phyloP scores from a whole-genome alignment of 176 grass and related monocot species.

The Paspalum vaginatum region DNA sequence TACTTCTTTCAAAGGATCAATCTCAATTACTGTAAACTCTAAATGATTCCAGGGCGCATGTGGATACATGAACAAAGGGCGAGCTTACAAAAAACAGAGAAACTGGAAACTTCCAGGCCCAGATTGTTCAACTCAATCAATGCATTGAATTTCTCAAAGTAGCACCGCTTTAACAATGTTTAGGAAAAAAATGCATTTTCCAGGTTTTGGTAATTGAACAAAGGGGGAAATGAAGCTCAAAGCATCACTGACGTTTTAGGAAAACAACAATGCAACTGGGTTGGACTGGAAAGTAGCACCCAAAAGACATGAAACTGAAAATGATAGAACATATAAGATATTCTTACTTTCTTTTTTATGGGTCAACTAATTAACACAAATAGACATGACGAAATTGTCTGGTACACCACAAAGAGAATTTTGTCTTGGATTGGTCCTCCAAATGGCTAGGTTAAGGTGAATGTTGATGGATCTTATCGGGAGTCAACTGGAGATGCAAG shows the following conservation, averaged over 20 bases:
- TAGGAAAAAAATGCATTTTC: neutral
- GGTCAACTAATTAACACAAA: neutral
- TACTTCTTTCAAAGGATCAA: neutral
- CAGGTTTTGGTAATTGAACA: neutral
- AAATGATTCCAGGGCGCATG: neutral
- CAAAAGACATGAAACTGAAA: neutral
- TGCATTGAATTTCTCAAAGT: constrained; percentile 23
- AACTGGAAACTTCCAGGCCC: neutral
- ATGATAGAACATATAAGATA: neutral
- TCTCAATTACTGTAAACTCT: neutral
- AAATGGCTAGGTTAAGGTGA: neutral
- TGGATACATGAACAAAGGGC: constrained; percentile 13
- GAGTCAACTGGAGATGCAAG: neutral
- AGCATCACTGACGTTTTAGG: neutral
- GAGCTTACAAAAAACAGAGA: neutral
- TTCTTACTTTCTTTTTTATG: neutral
- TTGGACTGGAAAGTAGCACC: neutral
- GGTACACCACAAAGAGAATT: neutral
- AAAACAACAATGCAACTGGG: constrained; percentile 7
- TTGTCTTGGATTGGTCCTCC: neutral
- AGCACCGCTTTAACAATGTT: neutral
- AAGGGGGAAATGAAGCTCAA: neutral
- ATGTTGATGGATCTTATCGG: neutral
- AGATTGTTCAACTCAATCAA: neutral
- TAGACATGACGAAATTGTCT: neutral